Base-by-base conservation (phyloP, 495 filamentous ascomycete species). In the Gamarada debralockiae region DNA sequence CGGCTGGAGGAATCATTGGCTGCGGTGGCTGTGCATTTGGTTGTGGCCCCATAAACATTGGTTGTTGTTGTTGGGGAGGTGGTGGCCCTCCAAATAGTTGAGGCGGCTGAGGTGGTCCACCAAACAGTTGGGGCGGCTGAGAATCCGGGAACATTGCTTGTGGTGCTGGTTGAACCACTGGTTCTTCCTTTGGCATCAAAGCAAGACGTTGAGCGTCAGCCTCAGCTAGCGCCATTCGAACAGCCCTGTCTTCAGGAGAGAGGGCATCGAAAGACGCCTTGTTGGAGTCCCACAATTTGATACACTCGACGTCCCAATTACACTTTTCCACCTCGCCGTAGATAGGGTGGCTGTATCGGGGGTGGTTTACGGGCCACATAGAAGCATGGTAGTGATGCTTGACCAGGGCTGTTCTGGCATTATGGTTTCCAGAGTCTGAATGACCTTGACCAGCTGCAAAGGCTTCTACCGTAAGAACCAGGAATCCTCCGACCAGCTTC, bases 401-500 rank as follows among this genome's bases (percentile, higher is more conserved):
- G 44, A 85, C 78, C 15, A 83, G 66, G 13, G 81, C 81, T 3
- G 66, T 67, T 33, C 75, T 65, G 23, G 79, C 70, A 33, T 82
- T 70, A 62, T 85, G 82, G 62, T 79, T 83, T 45, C 80, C 80
- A 3, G 79, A 81, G 55, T 84, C 73, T 0, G 82, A 85, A 62
- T 85, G 82, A 20, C 80, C 80, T 62, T 82, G 79, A n/a, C 82
- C 82, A 18, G 81, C 81, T 10, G 80, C 80, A 53, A 85, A 83
- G 4, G 80, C 79, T 65, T 84, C 81, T 21, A 83, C 77, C 9
- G 78, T 79, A 21, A 85, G 70, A n/a, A 85, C 79, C 4, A 85
- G 68, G 14, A 83, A 72, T 13, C 76, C 71, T 29, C 72, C 72
- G 1, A 84, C 70, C 17, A 82, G 52, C 57, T 73, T 80, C 2